Base-by-base conservation (phyloP, 1,284 basidiomycete genomes). In the Lentinula novae-zelandiae region DNA sequence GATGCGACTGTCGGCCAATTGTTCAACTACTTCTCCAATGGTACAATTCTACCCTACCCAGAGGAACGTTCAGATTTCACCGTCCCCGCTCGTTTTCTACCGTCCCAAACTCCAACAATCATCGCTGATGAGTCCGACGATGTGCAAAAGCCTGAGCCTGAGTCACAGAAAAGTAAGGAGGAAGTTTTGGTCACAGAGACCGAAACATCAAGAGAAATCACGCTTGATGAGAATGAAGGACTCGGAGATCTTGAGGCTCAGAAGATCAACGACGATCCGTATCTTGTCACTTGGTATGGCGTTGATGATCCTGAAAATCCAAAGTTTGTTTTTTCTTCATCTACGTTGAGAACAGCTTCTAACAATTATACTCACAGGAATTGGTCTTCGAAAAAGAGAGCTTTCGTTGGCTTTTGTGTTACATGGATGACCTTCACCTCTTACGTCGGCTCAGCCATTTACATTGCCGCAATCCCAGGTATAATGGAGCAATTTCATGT, bases 371-470 rank as follows among this genome's bases (percentile, higher is more conserved):
- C 8, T 53, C 13, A 49, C 58, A 73, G 71, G 64, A 72, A 72
- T 57, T 73, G 71, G 71, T 69, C 70, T 1, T 60, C 61, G 12
- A 0, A 40, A 5, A 72, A 72, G 57, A 67, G 70, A 55, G 58
- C 61, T 3, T 71, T 70, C 60, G 72, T 88, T 12, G 86, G 85
- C 1, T 76, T 73, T 51, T 70, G 84, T n/a, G 80, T 80, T n/a
- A 82, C 82, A 60, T 62, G 85, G 3, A 76, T 88, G 59, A 85
- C 87, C 6, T 78, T 89, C 69, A 82, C 85, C 69, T 82, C 84
- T 50, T 77, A 74, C 63, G 71, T 77, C 60, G 71, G 72, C 49
- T 71, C 70, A 17, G 69, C 70, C 7, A 71, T 73, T 57, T 75
- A 76, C 79, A 44, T 83, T 75, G 63, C 81, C 75, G 44, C 74